Base-by-base conservation (phyloP, 805 yeast species). In the Kazachstania bromeliacearum region DNA sequence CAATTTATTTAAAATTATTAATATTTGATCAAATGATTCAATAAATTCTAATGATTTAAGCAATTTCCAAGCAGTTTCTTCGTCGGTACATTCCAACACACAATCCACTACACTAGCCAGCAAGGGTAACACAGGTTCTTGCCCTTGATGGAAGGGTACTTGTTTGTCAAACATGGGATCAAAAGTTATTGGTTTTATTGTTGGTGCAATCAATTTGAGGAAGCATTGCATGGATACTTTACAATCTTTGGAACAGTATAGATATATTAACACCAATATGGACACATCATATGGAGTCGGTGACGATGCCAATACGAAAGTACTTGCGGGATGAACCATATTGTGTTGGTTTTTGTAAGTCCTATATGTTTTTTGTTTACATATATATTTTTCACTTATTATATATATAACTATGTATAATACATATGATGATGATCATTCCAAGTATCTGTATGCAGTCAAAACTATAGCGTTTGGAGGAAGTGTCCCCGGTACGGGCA, bases 401-500 rank as follows among this genome's bases (percentile, higher is more conserved):
- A n/a, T n/a, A n/a, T n/a, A n/a, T 13, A n/a, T n/a, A n/a, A n/a
- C n/a, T n/a, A n/a, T n/a, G n/a, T n/a, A n/a, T n/a, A n/a, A 23
- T 31, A 20, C 28, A 23, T 24, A 25, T 6, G 10, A 22, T 19
- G 9, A 8, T 8, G 16, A 4, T 19, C 60, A 89, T 63, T 92
- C 99, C 34, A 78, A 73, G 57, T 85, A 92, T 46, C 94, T 78
- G 47, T 75, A 77, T 27, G 75, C 74, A 2, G 96, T 94, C 33
- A 88, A 61, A 3, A 92, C 56, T 49, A 85, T 66, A 2, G 82
- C 77, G 43, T 77, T 74, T 18, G 77, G 68, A 0, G 98, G 98
- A 17, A 88, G 63, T 28, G 79, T 64, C 1, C 95, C 94, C 2
- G 95, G 96, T 4, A 85, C 80, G 0, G 99, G 97, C 42, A 87